A percentile compares a stretch with the other conserved stretches of the same genome.
Evolutionary conservation across 169 alveolate species (phyloP).

Genomic region (Plasmodium blacklocki): DNA sequence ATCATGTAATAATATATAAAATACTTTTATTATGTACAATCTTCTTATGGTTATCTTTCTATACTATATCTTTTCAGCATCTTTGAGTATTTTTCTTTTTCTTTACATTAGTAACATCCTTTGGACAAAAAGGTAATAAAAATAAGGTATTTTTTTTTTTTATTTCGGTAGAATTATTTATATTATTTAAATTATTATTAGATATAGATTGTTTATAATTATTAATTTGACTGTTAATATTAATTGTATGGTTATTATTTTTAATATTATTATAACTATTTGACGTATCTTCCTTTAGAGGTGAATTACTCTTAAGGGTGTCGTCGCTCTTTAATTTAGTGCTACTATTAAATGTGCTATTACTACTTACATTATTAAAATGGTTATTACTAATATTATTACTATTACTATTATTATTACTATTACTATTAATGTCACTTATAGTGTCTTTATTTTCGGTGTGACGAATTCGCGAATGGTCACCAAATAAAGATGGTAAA

Average conservation of each 20-base stretch:
- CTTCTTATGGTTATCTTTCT: background rate
- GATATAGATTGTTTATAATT: background rate
- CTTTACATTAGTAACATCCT: slow-evolving; percentile 63
- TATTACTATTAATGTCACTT: background rate
- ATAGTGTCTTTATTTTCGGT: background rate
- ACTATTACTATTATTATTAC: slow-evolving; percentile 8
- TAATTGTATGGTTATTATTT: background rate
- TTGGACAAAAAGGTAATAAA: slow-evolving; percentile 68
- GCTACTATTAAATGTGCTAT: background rate
- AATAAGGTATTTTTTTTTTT: slow-evolving; percentile 35
- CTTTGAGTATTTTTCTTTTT: slow-evolving; percentile 46
- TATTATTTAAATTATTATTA: slow-evolving; percentile 3
- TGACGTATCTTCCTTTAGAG: no score
- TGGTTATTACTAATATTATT: background rate
- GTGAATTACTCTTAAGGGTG: no score
- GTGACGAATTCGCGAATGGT: no score
- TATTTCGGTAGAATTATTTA: slow-evolving; percentile 8
- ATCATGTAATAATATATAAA: background rate
- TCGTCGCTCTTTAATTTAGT: no score
- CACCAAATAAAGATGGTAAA: no score
- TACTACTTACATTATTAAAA: slow-evolving; percentile 1
- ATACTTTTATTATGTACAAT: background rate
- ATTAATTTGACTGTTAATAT: background rate
- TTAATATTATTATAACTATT: background rate
- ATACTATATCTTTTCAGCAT: slow-evolving; percentile 13